These are phyloP conservation scores for Hyphopichia khmerensis DNA, from an alignment of 1,139 yeast species.

Conservation along the genomic window DNA sequence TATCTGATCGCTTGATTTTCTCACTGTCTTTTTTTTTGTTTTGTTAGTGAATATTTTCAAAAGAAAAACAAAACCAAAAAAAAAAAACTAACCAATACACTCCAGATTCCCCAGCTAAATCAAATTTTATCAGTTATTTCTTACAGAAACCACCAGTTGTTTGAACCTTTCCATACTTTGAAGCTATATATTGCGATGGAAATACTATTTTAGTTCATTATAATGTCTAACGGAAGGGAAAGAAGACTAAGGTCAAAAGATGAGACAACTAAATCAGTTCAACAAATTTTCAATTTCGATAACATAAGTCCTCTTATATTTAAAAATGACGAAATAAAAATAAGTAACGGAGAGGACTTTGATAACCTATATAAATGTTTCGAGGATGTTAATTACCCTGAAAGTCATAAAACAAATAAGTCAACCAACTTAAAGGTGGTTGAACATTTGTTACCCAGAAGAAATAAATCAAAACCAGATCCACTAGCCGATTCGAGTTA, in stretches of 20 bases:
- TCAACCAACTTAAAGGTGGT: constrained; percentile 6
- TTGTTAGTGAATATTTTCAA: no score
- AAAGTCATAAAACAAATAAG: constrained; percentile 6
- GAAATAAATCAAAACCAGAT: constrained; percentile 28
- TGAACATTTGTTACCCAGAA: constrained; percentile 18
- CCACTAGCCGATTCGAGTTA: constrained; percentile 47
- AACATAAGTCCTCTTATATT: constrained; percentile 12
- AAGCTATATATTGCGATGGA: not conserved
- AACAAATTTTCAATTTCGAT: constrained; percentile 15
- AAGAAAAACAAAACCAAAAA: no score
- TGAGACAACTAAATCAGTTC: not conserved
- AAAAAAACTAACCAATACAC: no score
- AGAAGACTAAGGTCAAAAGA: constrained; percentile 24
- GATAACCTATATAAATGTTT: constrained; percentile 10
- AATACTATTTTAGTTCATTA: not conserved
- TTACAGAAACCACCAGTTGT: no score
- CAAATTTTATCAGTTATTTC: no score
- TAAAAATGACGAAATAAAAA: constrained; percentile 6
- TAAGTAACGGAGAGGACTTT: not conserved
- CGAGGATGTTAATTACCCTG: constrained; percentile 10
- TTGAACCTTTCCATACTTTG: no score
- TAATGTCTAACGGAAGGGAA: constrained; percentile 4
- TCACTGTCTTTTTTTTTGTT: no score
- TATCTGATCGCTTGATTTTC: no score
- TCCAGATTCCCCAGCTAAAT: no score